Base-by-base conservation (phyloP, 768 basidiomycete genomes). In the Amylocystis lapponica region DNA sequence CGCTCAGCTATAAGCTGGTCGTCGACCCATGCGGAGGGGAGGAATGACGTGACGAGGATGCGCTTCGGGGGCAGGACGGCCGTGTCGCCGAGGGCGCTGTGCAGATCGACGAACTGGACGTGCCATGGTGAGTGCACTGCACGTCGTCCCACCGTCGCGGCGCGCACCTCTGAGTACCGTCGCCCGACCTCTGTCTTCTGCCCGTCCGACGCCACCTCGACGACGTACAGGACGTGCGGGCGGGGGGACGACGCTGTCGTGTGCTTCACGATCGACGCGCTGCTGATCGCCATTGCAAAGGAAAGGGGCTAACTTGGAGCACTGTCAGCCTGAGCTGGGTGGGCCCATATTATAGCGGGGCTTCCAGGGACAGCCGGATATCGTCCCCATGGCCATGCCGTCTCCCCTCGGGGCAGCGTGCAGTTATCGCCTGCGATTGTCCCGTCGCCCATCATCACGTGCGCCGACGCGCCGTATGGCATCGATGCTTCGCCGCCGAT, bases 21-120 rank as follows among this genome's bases (percentile, higher is more conserved):
- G 51, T 77, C 72, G 13, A 72, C 61, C 75, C 78, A 78, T 2
- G 72, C 72, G 2, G 69, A 70, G 0, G 75, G 75, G 16, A 75
- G 43, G 51, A 78, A 72, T 1, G 65, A 66, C 8, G 70, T 75
- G n/a, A 60, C 57, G 5, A 78, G 57, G 17, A 71, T 60, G n/a
- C 71, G 70, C 58, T 75, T 77, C 3, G 76, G 72, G 10, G 78
- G 76, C 9, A 79, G 67, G 10, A 53, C 41, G 46, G 62, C 68
- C 0, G 63, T 56, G 46, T 72, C 67, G 33, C 61, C 59, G 21
- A 75, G 56, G n/a, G 60, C 51, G n/a, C 59, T 54, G 49, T 75
- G 70, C 36, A 76, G 65, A 13, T 61, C 48, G 17, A 62, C 54
- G 39, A 71, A 69, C 69, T 71, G 46, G n/a, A 27, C 17, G 25